Percentiles rank a stretch among this genome's conserved stretches.
Conservation (phyloP, 140 eudicot species). For the Cichorium intybus region DNA sequence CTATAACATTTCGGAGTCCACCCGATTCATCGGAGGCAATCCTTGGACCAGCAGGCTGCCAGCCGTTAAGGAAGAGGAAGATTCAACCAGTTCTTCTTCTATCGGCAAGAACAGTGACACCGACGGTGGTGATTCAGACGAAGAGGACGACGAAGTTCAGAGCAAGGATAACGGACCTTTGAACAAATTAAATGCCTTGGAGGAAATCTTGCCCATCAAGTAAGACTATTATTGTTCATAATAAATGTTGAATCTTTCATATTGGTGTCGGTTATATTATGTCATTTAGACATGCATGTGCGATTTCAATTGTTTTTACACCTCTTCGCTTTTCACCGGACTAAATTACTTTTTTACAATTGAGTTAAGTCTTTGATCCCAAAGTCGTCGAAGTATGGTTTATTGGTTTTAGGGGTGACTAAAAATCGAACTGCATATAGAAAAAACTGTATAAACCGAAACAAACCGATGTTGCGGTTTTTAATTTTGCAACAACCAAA, state of each 20-base stretch:
- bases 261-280: conserved; percentile 3
- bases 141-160: conserved; percentile 51
- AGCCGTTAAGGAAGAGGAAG: conserved; percentile 32
- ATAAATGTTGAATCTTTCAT: background rate
- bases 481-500: too few species aligned
- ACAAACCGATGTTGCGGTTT: too few species aligned
- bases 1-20: conserved; percentile 23
- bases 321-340: background rate
- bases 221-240: conserved; percentile 15
- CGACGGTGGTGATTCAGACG: conserved; percentile 35
- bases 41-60: conserved; percentile 21
- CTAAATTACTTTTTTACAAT: background rate
- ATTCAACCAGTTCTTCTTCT: conserved; percentile 40
- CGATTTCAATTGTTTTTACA: background rate
- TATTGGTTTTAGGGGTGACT: too few species aligned
- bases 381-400: background rate
- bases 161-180: conserved; percentile 42
- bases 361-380: background rate
- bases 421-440: too few species aligned
- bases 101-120: conserved; percentile 67
- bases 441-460: too few species aligned
- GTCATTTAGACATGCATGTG: conserved; percentile 14
- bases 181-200: conserved; percentile 42
- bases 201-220: conserved; percentile 63
- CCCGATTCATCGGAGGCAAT: conserved; percentile 31